Evolutionary conservation across 2,329 filamentous ascomycete genomes (phyloP).

Genomic region (Didymellaceae sp.): DNA sequence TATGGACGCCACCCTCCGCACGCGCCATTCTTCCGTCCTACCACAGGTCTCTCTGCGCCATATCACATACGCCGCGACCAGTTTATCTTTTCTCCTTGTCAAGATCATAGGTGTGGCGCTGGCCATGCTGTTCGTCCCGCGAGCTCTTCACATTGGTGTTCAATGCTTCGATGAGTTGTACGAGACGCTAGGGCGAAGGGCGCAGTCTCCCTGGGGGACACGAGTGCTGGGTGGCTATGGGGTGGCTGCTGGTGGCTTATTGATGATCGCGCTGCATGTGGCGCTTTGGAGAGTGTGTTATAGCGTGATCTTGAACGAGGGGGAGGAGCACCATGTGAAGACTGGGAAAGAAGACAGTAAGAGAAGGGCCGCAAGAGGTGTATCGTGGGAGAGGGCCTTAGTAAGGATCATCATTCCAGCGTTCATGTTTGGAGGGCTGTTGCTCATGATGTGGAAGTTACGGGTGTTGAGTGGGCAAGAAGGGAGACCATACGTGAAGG

Average conservation of each 20-base stretch:
- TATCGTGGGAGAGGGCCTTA: constrained; percentile 10
- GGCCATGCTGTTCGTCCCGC: constrained; percentile 15
- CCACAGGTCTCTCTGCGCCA: not conserved
- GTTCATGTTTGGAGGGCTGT: not conserved
- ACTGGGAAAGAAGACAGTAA: not conserved
- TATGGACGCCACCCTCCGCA: constrained; percentile 7
- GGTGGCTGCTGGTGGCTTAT: not conserved
- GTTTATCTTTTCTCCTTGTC: not conserved
- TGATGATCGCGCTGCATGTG: not conserved
- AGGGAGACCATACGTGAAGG: not conserved
- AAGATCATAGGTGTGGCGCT: not conserved
- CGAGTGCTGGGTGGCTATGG: not conserved
- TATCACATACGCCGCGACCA: not conserved
- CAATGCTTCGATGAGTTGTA: constrained; percentile 11
- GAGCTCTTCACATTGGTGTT: constrained; percentile 17
- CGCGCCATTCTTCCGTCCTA: not conserved
- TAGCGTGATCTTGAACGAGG: not conserved
- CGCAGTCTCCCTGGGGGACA: constrained; percentile 15
- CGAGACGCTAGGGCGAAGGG: constrained; percentile 14
- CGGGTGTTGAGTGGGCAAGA: not conserved
- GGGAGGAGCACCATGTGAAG: not conserved
- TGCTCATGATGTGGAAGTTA: not conserved
- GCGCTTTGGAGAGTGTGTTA: not conserved
- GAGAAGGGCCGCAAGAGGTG: not conserved
- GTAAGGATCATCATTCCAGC: not conserved